Conservation (phyloP, 2,329 filamentous ascomycete genomes). For the Celoporthe dispersa region DNA sequence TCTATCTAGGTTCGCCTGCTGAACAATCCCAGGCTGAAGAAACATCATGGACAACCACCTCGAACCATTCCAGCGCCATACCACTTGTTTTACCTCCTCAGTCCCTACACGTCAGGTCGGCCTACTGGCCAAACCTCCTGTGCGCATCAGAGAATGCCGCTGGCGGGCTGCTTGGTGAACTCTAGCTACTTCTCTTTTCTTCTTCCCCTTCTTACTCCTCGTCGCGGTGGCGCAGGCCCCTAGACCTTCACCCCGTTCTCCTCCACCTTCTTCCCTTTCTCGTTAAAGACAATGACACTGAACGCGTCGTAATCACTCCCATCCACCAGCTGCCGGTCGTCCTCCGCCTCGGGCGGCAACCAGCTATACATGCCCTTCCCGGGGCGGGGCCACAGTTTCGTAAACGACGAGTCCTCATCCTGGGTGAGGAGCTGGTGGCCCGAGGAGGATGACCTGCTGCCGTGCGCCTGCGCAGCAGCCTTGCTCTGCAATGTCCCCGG, state of each 20-base stretch:
- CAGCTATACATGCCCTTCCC: conserved; percentile 37
- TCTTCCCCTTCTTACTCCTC: neutral
- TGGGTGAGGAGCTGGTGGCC: conserved; percentile 32
- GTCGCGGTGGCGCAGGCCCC: neutral
- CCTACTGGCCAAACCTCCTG: neutral
- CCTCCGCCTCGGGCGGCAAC: conserved; percentile 35
- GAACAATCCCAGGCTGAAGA: neutral
- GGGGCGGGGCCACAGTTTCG: conserved; percentile 36
- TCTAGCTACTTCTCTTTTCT: neutral
- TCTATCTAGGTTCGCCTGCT: neutral
- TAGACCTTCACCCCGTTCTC: conserved; percentile 39
- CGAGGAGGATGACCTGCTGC: neutral
- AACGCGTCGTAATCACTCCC: conserved; percentile 38
- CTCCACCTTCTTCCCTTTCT: conserved; percentile 37
- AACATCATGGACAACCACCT: neutral
- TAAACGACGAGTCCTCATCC: conserved; percentile 36
- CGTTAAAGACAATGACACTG: conserved; percentile 38
- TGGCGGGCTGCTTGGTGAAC: neutral
- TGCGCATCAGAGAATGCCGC: neutral
- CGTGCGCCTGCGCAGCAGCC: conserved; percentile 19
- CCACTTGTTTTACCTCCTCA: neutral
- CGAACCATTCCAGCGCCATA: neutral
- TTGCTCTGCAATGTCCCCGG: conserved; percentile 27
- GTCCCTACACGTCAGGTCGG: neutral
- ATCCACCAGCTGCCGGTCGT: conserved; percentile 35